Base-by-base conservation (phyloP, 2,329 filamentous ascomycete genomes). In the Neopestalotiopsis sp. region DNA sequence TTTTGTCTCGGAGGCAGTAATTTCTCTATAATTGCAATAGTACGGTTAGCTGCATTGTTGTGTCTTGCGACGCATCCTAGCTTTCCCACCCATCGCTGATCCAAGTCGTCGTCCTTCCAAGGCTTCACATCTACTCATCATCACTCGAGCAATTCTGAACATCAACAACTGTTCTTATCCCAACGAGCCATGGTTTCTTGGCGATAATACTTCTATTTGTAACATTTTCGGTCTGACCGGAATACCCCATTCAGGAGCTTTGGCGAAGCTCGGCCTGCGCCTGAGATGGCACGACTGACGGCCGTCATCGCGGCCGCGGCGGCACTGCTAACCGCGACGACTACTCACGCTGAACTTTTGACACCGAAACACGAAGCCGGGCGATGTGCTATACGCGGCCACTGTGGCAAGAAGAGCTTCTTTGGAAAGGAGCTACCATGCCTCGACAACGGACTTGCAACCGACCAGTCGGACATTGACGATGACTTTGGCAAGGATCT, bases 391-490 rank as follows among this genome's bases (percentile, higher is more conserved):
- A 94, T 98, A 71, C 90, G 95, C 64, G 94, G 94, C 7, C 92
- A 97, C 72, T 99, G 96, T 78, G 96, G 96, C 62, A 95, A 94
- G 80, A 91, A 95, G 81, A 91, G 92, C 71, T 92, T 96, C 79
- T 98, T 98, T 76, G 94, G 94, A 68, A 92, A 94, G 69, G 90
- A 97, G 74, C 85, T 98, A 70, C 96, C 96, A 4, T 99, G 96
- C 78, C 90, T 95, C 14, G 95, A 99, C 82, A 99, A 99, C 78
- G 94, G 87, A 4, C 84, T 91, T 45, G 96, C 96, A 45, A 85
- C 90, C 71, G 87, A 92, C 42, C 95, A 95, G 1, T 45, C 61
- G 1, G 61, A 64, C 12, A 24, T 64, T 24, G 89, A 92, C 28
- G 86, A 88, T 7, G 87, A 89, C 68, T 86, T 94, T 69, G 90